phyloP scores from a whole-genome alignment of 2,329 filamentous ascomycete genomes.

The Penicillium sp. region DNA sequence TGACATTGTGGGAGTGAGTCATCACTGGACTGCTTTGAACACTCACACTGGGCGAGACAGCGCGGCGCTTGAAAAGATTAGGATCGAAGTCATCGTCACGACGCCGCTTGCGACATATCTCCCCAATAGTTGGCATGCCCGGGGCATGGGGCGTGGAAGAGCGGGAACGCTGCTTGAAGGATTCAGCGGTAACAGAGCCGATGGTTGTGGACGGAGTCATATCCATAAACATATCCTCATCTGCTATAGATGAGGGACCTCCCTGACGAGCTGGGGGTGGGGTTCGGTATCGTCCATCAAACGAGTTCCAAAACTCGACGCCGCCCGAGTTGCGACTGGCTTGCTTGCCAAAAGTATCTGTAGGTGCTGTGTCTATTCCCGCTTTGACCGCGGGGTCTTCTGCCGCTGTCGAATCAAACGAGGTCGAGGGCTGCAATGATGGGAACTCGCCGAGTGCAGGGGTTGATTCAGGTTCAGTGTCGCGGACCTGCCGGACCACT shows the following conservation, averaged over 20 bases:
- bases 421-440: conserved; percentile 50
- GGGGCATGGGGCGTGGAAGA: conserved; percentile 45
- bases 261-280: conserved; percentile 64
- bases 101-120: conserved; percentile 76
- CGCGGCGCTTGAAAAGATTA: conserved; percentile 82
- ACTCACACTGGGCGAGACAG: conserved; percentile 88
- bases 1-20: conserved; percentile 74
- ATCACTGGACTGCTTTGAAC: conserved; percentile 85
- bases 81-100: conserved; percentile 90
- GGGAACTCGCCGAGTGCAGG: conserved; percentile 45
- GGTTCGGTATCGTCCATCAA: conserved; percentile 66
- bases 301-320: conserved; percentile 74
- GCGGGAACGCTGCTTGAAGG: conserved; percentile 37
- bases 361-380: conserved; percentile 50
- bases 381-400: conserved; percentile 28
- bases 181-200: conserved; percentile 28
- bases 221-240: conserved; percentile 43
- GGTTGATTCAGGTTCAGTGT: conserved; percentile 68
- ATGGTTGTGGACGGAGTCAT: conserved; percentile 40
- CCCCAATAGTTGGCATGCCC: conserved; percentile 59
- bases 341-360: conserved; percentile 73
- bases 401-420: conserved; percentile 6
- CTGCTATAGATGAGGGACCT: conserved; percentile 51
- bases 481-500: conserved; percentile 90
- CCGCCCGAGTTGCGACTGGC: conserved; percentile 70